Base-by-base conservation (phyloP, 2,329 filamentous ascomycete species). In the Neonectria sp. region DNA sequence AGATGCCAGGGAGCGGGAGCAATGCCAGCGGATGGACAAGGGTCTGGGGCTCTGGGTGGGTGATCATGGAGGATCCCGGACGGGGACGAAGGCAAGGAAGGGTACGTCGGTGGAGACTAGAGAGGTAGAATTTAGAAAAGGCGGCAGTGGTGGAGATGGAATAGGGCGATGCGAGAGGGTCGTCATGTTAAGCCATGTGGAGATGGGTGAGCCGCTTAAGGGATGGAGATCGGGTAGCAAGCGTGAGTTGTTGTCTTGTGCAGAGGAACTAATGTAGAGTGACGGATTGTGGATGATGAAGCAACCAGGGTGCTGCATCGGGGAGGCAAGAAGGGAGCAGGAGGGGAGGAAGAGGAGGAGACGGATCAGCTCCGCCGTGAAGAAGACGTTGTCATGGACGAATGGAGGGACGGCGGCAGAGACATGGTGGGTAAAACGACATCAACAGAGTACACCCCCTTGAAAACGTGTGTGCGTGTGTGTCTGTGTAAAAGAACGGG, bases 401-500 rank as follows among this genome's bases (percentile, higher is more conserved):
- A 75, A 73, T 73, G 40, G 65, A 67, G 63, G 63, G 49, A 51
- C 52, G 43, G 64, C 17, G 58, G 45, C 68, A 75, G 70, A 75
- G 73, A 75, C 73, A 75, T 69, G 73, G 73, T 75, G 73, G 71
- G 73, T 75, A 75, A 74, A 75, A 75, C 73, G 73, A 69, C 67
- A 73, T 66, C 63, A 68, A 65, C 29, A 55, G 55, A 45, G 68
- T 53, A 69, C 70, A 70, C 61, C 51, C 51, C 57, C 27, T 53
- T 35, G 62, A 59, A 55, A 35, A 61, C 66, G 66, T 64, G 60
- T 67, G 64, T 60, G 60, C 48, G 55, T 64, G 49, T 51, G 68
- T 63, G 60, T 58, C 46, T 55, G 55, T 64, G 55, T 51, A 55
- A 40, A 35, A 24, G 59, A 43, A 27, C 6, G 12, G 12, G 33